Percentiles rank a stretch among this genome's conserved stretches.
phyloP scores from a whole-genome alignment of 2,329 filamentous ascomycete genomes.

The Penicillium sp. region DNA sequence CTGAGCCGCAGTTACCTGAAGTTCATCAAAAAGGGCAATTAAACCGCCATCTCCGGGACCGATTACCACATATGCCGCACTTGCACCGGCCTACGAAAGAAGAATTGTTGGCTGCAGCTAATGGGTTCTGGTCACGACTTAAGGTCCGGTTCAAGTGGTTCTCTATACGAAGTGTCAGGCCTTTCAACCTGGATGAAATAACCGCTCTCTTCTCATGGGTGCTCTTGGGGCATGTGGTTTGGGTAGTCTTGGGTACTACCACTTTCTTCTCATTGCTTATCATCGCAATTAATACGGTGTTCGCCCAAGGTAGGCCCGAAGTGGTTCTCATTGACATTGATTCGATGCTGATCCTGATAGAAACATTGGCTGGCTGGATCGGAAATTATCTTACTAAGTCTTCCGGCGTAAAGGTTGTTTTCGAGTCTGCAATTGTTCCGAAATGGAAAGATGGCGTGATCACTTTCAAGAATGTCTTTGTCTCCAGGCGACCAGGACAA shows the following conservation, averaged over 20 bases:
- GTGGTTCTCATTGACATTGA: no score
- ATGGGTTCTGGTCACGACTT: constrained; percentile 80
- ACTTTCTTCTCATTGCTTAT: constrained; percentile 95
- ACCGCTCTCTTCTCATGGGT: constrained; percentile 94
- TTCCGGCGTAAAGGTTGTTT: constrained; percentile 84
- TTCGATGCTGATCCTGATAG: constrained; percentile 36
- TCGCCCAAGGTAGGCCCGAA: constrained; percentile 66
- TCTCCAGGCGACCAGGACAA: constrained; percentile 81
- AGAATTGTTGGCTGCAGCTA: constrained; percentile 82
- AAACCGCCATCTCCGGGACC: no score
- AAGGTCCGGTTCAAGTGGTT: constrained; percentile 96
- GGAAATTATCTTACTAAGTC: constrained; percentile 93
- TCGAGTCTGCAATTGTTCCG: constrained; percentile 94
- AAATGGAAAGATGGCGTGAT: constrained; percentile 94
- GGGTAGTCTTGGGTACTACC: constrained; percentile 92
- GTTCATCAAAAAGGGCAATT: no score
- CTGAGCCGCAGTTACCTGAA: no score
- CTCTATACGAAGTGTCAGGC: constrained; percentile 82
- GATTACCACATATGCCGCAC: constrained; percentile 62
- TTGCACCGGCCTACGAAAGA: constrained; percentile 80
- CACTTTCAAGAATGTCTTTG: constrained; percentile 90
- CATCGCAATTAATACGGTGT: constrained; percentile 85
- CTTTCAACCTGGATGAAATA: constrained; percentile 94
- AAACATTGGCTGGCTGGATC: constrained; percentile 85
- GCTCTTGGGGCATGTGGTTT: constrained; percentile 81